Conservation (phyloP, 2,329 filamentous ascomycete species). For the Aphanocladium album region DNA sequence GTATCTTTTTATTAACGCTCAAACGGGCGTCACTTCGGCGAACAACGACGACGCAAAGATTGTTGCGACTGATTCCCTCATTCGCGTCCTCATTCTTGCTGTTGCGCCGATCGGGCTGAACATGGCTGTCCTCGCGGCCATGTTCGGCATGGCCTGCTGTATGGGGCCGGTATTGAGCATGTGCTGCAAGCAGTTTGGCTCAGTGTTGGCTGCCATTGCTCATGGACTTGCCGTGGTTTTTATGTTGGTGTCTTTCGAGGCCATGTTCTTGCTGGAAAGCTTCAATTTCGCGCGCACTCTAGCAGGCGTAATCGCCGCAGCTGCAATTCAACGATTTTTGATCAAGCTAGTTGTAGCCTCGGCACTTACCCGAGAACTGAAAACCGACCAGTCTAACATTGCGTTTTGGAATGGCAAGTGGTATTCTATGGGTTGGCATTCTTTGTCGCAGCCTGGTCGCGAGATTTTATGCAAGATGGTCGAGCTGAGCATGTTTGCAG, state of each 20-base stretch:
- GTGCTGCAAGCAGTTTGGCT: conserved; percentile 99
- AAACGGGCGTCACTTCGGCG: conserved; percentile 66
- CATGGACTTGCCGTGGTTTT: conserved; percentile 84
- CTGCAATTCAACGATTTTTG: conserved; percentile 88
- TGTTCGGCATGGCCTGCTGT: conserved; percentile 95
- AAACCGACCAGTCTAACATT: conserved; percentile 91
- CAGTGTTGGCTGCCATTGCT: conserved; percentile 87
- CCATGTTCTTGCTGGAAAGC: conserved; percentile 89
- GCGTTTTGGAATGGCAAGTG: conserved; percentile 99
- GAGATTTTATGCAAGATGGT: conserved; percentile 99
- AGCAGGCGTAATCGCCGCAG: conserved; percentile 82
- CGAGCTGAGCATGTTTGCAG: conserved; percentile 91
- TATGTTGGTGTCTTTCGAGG: conserved; percentile 81
- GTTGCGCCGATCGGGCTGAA: conserved; percentile 85
- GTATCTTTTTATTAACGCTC: conserved; percentile 93
- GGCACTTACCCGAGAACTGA: conserved; percentile 88
- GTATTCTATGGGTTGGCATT: conserved; percentile 99
- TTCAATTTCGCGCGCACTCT: conserved; percentile 81
- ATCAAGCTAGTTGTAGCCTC: conserved; percentile 90
- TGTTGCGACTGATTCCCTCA: conserved; percentile 61
- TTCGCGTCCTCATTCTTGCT: conserved; percentile 76
- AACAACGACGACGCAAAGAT: conserved; percentile 34
- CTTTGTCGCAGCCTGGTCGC: conserved; percentile 88
- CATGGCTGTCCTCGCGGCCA: conserved; percentile 67
- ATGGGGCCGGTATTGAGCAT: conserved; percentile 95